Evolutionary conservation across 1,284 basidiomycete species (phyloP).

Genomic region (Papiliotrema nemorosa): DNA sequence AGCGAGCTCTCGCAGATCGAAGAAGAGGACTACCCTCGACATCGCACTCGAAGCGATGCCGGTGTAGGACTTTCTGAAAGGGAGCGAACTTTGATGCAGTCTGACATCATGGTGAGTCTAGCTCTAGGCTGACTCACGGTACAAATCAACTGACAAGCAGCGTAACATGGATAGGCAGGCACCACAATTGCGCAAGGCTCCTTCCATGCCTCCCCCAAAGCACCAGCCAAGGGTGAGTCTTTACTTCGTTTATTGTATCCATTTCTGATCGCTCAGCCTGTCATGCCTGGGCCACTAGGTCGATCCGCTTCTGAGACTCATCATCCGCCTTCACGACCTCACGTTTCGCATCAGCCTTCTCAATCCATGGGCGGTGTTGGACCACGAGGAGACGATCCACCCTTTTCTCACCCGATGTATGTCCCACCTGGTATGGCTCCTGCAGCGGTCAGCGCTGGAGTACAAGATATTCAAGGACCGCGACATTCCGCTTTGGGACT

Average conservation of each 20-base stretch:
- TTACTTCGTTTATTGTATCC: no score
- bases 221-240: slow-evolving; percentile 23
- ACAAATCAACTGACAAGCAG: slow-evolving; percentile 1
- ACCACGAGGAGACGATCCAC: slow-evolving; percentile 12
- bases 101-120: slow-evolving; percentile 12
- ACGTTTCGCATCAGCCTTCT: background rate
- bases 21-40: slow-evolving; percentile 15
- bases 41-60: no score
- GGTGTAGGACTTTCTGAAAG: background rate
- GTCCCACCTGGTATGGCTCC: slow-evolving; percentile 24
- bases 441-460: slow-evolving; percentile 15
- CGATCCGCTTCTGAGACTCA: slow-evolving; percentile 12
- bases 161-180: background rate
- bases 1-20: slow-evolving; percentile 21
- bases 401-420: slow-evolving; percentile 19
- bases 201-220: slow-evolving; percentile 31
- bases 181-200: slow-evolving; percentile 13
- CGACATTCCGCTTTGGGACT: slow-evolving; percentile 29
- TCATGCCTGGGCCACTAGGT: slow-evolving; percentile 16
- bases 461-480: slow-evolving; percentile 24
- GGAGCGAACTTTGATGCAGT: background rate
- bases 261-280: slow-evolving; percentile 10
- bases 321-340: background rate
- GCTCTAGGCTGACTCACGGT: background rate
- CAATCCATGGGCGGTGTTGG: background rate